A percentile compares a stretch with the other conserved stretches of the same genome.
Evolutionary conservation across 345 rosid genomes (phyloP).

Genomic region (Melaleuca quinquenervia): DNA sequence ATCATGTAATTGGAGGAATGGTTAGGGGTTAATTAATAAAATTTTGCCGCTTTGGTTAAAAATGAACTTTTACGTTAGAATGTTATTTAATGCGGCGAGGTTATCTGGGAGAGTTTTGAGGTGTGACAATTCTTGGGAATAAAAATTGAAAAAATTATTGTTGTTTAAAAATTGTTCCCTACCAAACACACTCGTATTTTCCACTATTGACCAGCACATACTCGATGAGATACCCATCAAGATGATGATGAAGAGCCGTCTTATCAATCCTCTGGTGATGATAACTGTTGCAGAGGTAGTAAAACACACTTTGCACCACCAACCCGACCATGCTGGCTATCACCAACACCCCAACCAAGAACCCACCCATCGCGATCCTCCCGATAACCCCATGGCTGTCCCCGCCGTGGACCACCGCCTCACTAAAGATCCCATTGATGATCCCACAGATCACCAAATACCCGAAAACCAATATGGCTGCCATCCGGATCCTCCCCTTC

Average conservation of each 20-base stretch:
- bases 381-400: conserved; percentile 37
- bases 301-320: conserved; percentile 87
- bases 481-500: conserved; percentile 51
- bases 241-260: conserved; percentile 73
- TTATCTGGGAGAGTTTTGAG: too few species aligned
- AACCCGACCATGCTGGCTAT: conserved; percentile 80
- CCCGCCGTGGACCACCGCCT: conserved; percentile 76
- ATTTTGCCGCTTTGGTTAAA: too few species aligned
- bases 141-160: too few species aligned
- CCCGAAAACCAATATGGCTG: conserved; percentile 49
- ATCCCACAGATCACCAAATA: conserved; percentile 46
- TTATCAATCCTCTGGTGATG: conserved; percentile 87
- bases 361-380: conserved; percentile 70
- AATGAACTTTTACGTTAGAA: too few species aligned
- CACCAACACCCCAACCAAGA: conserved; percentile 77
- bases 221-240: conserved; percentile 88
- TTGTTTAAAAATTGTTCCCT: too few species aligned
- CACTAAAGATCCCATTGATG: conserved; percentile 29
- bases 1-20: too few species aligned
- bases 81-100: too few species aligned
- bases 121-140: too few species aligned
- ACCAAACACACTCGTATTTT: too few species aligned
- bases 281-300: conserved; percentile 84
- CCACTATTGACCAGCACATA: conserved; percentile 89
- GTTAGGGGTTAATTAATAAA: too few species aligned